phyloP scores from a whole-genome alignment of 176 grass and related monocot species.

The Stipa capillata region DNA sequence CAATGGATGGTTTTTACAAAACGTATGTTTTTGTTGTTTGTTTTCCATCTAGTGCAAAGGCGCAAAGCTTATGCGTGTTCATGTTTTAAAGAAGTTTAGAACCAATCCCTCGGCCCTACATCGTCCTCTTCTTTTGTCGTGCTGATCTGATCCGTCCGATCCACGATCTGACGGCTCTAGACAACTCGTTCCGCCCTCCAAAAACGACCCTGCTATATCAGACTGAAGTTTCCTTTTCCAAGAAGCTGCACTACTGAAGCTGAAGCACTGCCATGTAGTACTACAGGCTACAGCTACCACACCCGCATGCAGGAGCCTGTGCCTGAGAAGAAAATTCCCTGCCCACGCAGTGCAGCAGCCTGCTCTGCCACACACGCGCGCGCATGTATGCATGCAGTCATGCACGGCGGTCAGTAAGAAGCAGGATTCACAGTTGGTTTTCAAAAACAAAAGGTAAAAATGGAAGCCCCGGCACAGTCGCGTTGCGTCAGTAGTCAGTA shows the following conservation, averaged over 20 bases:
- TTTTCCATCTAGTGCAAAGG: too few relatives aligned
- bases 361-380: constrained; percentile 18
- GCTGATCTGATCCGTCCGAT: background rate
- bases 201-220: background rate
- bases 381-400: too few relatives aligned
- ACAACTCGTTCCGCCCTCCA: background rate
- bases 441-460: constrained; percentile 45
- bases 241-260: background rate
- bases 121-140: accelerated
- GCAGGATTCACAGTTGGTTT: constrained; percentile 36
- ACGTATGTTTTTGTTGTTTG: too few relatives aligned
- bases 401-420: constrained; percentile 30
- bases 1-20: too few relatives aligned
- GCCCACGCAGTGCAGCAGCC: background rate
- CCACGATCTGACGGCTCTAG: background rate
- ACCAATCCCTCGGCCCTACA: too few relatives aligned
- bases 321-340: constrained; percentile 9
- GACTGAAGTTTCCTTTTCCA: background rate
- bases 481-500: background rate
- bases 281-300: background rate
- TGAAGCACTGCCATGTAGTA: background rate
- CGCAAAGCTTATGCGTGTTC: too few relatives aligned
- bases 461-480: constrained; percentile 18
- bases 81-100: too few relatives aligned
- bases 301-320: background rate